phyloP scores from a whole-genome alignment of 2,329 filamentous ascomycete genomes.

The Neonectria punicea region DNA sequence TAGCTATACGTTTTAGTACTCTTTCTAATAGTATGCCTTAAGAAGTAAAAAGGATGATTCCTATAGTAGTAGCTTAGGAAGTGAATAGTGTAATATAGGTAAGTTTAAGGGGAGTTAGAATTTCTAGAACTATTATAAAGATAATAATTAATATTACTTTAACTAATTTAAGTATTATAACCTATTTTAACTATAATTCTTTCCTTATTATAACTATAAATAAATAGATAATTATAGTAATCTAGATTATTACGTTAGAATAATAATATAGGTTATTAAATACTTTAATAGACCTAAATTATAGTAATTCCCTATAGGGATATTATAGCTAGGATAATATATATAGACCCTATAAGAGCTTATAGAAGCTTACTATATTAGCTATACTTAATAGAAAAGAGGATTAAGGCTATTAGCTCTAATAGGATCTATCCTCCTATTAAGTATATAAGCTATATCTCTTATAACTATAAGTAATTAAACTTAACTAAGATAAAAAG shows the following conservation, averaged over 20 bases:
- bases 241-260: conserved; percentile 4
- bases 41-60: conserved; percentile 8
- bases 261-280: neutral
- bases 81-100: conserved; percentile 8
- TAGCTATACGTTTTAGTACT: neutral
- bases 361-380: neutral
- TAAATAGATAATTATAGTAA: conserved; percentile 8
- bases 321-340: neutral
- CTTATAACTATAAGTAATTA: neutral
- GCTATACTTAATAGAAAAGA: conserved; percentile 2
- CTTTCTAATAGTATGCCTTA: neutral
- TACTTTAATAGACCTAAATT: conserved; percentile 2
- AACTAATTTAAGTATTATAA: conserved; percentile 1
- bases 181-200: conserved; percentile 3
- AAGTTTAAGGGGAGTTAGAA: neutral
- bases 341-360: conserved; percentile 1
- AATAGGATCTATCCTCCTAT: neutral
- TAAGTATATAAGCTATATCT: neutral
- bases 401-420: neutral
- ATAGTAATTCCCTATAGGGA: conserved; percentile 11
- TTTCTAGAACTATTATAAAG: conserved; percentile 2
- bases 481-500: conserved; percentile 6
- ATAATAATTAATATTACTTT: conserved; percentile 5
- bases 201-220: neutral
- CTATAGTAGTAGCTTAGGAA: conserved; percentile 10